Evolutionary conservation across 2,329 filamentous ascomycete species (phyloP).

Genomic region (Knufia petricola): DNA sequence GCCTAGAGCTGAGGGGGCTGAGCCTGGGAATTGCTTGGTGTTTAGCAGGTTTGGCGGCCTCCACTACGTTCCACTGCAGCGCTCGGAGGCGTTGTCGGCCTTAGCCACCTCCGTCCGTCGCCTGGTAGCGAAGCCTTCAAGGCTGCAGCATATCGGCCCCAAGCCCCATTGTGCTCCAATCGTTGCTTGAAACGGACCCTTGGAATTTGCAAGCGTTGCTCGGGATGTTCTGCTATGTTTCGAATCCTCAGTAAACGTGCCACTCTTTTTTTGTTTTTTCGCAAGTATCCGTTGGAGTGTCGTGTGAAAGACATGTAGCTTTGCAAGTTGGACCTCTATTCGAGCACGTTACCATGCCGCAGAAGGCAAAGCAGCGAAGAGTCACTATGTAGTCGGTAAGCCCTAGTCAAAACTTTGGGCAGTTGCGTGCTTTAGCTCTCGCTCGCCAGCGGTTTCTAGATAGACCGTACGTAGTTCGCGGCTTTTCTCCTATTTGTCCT

Average conservation of each 20-base stretch:
- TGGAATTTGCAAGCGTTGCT: not conserved
- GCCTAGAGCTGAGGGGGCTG: constrained; percentile 9
- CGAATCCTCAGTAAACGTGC: not conserved
- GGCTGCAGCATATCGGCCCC: not conserved
- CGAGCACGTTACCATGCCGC: not conserved
- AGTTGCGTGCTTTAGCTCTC: not conserved
- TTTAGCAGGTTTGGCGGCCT: constrained; percentile 4
- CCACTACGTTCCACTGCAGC: constrained; percentile 5
- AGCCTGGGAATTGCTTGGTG: constrained; percentile 8
- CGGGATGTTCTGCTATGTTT: not conserved
- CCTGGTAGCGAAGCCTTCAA: not conserved
- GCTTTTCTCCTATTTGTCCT: not conserved
- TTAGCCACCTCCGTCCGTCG: constrained; percentile 1
- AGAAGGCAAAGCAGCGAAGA: not conserved
- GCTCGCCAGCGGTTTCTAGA: not conserved
- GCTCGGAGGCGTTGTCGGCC: not conserved
- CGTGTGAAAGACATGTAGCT: not conserved
- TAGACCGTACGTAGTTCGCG: not conserved
- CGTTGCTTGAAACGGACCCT: not conserved
- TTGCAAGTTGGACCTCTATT: too few species aligned
- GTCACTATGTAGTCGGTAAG: not conserved
- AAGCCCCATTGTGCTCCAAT: not conserved
- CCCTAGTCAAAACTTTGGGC: not conserved
- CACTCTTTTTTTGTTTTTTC: not conserved
- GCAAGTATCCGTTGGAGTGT: not conserved